A percentile compares a stretch with the other conserved stretches of the same genome.
phyloP scores from a whole-genome alignment of 345 rosid species.

The Rhodamnia rubescens region DNA sequence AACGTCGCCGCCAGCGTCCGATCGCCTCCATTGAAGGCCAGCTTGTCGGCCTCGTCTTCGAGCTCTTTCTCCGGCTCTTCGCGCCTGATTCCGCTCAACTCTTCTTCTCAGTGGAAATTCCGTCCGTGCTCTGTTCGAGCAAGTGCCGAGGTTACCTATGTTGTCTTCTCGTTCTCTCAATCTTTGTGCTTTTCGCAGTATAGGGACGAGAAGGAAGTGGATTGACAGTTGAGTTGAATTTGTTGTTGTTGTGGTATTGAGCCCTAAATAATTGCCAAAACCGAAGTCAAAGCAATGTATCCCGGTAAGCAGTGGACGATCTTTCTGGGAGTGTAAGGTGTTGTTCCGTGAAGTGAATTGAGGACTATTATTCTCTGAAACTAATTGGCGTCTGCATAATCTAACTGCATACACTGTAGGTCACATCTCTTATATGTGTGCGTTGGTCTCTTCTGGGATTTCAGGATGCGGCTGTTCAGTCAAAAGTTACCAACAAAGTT shows the following conservation, averaged over 20 bases:
- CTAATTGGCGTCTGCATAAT: neutral
- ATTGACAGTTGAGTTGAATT: neutral
- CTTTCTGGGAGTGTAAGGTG: neutral
- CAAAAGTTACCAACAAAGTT: constrained; percentile 84
- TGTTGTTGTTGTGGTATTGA: neutral
- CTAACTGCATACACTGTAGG: neutral
- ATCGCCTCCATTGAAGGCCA: constrained; percentile 8
- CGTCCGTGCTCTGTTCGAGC: constrained; percentile 39
- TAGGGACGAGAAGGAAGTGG: neutral
- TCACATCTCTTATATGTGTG: neutral
- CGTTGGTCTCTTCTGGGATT: neutral
- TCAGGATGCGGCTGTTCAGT: constrained; percentile 46
- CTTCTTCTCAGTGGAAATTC: constrained; percentile 17
- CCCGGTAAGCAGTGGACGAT: neutral
- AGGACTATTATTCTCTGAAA: neutral
- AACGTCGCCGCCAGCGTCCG: constrained; percentile 14
- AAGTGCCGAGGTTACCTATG: constrained; percentile 51
- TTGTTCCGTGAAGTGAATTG: neutral
- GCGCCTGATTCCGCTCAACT: constrained; percentile 15
- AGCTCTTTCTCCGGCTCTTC: constrained; percentile 26
- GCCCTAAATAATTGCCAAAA: neutral
- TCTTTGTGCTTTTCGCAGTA: neutral
- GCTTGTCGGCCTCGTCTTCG: constrained; percentile 15
- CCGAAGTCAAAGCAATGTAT: neutral
- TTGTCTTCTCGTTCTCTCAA: neutral